These are phyloP conservation scores for Exophiala spinifera DNA, from an alignment of 2,329 filamentous ascomycete species.

Conservation along the genomic window DNA sequence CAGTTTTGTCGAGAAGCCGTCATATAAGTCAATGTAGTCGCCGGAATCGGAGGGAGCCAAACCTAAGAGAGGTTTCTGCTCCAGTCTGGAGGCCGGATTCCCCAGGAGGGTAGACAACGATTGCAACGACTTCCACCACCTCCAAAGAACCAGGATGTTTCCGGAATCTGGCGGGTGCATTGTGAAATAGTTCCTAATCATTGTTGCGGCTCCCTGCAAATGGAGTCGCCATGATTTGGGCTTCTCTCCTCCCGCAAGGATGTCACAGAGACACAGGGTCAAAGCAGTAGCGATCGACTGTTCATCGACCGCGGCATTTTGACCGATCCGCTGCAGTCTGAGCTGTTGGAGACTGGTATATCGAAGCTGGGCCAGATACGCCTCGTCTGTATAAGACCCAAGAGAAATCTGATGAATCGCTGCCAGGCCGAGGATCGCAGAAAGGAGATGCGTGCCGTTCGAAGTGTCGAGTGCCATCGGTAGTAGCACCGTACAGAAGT, in stretches of 20 bases:
- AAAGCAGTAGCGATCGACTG: background rate
- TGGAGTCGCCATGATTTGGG: background rate
- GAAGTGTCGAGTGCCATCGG: conserved; percentile 1
- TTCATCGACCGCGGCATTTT: background rate
- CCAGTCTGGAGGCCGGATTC: background rate
- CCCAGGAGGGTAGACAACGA: background rate
- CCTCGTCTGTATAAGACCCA: background rate
- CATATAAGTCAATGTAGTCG: background rate
- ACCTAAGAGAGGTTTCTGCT: background rate
- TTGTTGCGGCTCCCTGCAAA: background rate
- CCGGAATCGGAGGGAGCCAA: background rate
- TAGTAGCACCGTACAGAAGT: conserved; percentile 2
- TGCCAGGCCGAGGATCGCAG: background rate
- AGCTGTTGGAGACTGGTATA: conserved; percentile 1
- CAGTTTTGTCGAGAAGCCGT: conserved; percentile 1
- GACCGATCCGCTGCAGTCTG: background rate
- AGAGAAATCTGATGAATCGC: conserved; percentile 2
- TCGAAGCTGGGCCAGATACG: background rate
- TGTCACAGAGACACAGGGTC: conserved; percentile 1
- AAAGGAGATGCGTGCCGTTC: background rate
- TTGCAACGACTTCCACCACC: conserved; percentile 2
- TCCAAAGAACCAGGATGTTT: background rate
- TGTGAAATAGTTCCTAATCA: background rate
- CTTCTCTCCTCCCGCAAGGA: background rate
- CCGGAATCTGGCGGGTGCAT: background rate